Evolutionary conservation across 164 flowering plant genomes (phyloP), one percentile per base, ranked within the genome.

Genomic region (Annona cherimola): DNA sequence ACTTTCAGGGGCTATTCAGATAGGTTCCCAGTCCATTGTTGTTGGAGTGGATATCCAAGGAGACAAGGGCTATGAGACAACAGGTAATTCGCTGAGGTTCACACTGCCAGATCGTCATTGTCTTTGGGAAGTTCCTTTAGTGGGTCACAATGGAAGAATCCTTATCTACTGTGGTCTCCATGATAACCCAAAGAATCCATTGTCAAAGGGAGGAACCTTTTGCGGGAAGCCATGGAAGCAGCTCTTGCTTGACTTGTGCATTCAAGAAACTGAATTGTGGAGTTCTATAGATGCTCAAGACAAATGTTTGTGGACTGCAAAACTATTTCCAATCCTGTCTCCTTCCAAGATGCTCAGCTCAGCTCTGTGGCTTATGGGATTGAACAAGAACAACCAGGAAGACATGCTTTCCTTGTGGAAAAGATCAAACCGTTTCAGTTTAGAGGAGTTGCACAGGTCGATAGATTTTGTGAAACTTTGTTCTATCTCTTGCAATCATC

Each of bases 51-150:
- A 84, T 76, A 69, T 92, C 45, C 90, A 94, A 3, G 81, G 60
- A 68, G 80, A 68, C 2, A 45, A n/a, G 39, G 70, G 66, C 45
- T 42, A 70, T 63, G 73, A 18, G 70, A 59, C 63, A 6, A 66
- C 66, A 40, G 80, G 77, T 40, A 78, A 80, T 69, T 75, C 78
- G 63, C 77, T 81, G 78, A 82, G 78, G 71, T 93, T 96, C 79
- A 74, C 90, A 77, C 92, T 96, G 73, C 99, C 99, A 19, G 98
- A 93, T 82, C 95, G 97, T 64, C 98, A 91, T 83, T 96, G 98
- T 78, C 85, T 96, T 70, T 96, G 99, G 99, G 98, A 96, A 84
- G 99, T 93, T 77, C 99, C 98, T 8, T 84, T 93, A 71, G 76
- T 88, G 42, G 95, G 86, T 71, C 67, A 81, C 75, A 79, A 79